Percentiles rank a stretch among this genome's conserved stretches.
Conservation (phyloP, 1,139 yeast species). For the Trichomonascaceae sp. region DNA sequence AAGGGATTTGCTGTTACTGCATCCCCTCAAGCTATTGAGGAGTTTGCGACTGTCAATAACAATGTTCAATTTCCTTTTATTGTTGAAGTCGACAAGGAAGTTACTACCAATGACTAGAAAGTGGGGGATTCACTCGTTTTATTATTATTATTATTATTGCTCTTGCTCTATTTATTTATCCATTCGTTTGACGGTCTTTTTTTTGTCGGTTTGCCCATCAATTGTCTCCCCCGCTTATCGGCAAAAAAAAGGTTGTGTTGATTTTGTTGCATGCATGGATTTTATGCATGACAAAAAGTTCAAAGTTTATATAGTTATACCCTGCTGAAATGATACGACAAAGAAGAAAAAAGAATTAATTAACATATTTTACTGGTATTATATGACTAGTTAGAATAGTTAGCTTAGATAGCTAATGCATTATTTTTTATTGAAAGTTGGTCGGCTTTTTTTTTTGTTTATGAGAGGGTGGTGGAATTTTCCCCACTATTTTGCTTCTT, state of each 20-base stretch:
- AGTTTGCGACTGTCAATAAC: conserved; percentile 23
- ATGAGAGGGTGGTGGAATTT: background rate
- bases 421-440: background rate
- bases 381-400: background rate
- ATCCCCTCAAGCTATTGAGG: conserved; percentile 25
- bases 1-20: conserved; percentile 38
- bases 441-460: background rate
- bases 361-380: background rate
- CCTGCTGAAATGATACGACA: background rate
- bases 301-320: background rate
- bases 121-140: background rate
- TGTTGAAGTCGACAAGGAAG: conserved; percentile 36
- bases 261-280: background rate
- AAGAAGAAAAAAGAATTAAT: background rate
- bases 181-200: background rate
- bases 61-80: conserved; percentile 34
- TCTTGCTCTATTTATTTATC: background rate
- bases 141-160: conserved; percentile 1
- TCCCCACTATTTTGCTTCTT: background rate
- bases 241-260: background rate
- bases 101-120: conserved; percentile 15
- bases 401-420: background rate
- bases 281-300: background rate
- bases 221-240: background rate
- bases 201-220: background rate